These are phyloP conservation scores for Kodamaea restingae DNA, from an alignment of 805 yeast species.

Conservation along the genomic window DNA sequence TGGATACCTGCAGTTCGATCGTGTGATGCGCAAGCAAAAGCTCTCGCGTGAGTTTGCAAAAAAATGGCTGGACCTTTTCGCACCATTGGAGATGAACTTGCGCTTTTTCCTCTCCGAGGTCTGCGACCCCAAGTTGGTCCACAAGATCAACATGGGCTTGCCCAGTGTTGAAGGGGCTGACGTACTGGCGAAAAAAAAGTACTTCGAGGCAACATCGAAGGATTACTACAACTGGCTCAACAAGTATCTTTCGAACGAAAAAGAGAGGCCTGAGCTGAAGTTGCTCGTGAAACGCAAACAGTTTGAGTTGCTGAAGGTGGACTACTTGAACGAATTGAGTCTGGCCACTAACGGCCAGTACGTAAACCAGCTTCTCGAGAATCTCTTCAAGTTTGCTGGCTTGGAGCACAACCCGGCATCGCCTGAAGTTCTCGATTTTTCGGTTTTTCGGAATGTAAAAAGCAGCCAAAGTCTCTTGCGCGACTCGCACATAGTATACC, in stretches of 20 bases:
- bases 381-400: slow-evolving; percentile 31
- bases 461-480: slow-evolving; percentile 15
- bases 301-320: slow-evolving; percentile 44
- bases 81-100: slow-evolving; percentile 31
- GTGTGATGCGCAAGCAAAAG: slow-evolving; percentile 20
- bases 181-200: slow-evolving; percentile 22
- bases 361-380: slow-evolving; percentile 34
- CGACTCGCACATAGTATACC: slow-evolving; percentile 27
- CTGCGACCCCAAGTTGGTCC: slow-evolving; percentile 24
- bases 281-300: slow-evolving; percentile 30
- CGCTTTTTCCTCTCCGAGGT: slow-evolving; percentile 25
- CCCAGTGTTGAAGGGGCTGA: slow-evolving; percentile 16
- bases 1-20: slow-evolving; percentile 22
- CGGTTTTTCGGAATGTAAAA: slow-evolving; percentile 12
- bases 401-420: slow-evolving; percentile 14
- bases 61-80: slow-evolving; percentile 24
- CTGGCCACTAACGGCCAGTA: slow-evolving; percentile 37
- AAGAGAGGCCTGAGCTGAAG: slow-evolving; percentile 41
- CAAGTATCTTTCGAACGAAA: slow-evolving; percentile 40
- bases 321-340: slow-evolving; percentile 42
- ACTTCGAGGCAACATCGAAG: slow-evolving; percentile 37
- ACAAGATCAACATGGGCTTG: slow-evolving; percentile 21
- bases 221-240: slow-evolving; percentile 43
- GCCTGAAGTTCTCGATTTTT: slow-evolving; percentile 14
- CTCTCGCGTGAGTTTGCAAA: slow-evolving; percentile 24